Conservation (phyloP, 1,139 yeast species). For the Geotrichum phurueaensis region DNA sequence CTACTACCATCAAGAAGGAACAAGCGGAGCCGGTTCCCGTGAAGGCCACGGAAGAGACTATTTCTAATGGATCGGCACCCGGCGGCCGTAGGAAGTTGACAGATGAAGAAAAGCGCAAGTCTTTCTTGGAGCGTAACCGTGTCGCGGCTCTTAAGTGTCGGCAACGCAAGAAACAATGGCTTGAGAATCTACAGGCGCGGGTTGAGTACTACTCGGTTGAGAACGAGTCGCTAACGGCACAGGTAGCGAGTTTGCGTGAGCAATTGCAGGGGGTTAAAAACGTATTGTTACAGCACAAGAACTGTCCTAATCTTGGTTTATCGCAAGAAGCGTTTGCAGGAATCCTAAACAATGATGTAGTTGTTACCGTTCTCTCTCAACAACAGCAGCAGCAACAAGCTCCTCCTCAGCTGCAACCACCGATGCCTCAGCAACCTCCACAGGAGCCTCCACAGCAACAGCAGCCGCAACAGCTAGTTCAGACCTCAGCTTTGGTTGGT, state of each 20-base stretch:
- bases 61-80: not conserved
- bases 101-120: slow-evolving; percentile 70
- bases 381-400: not conserved
- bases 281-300: slow-evolving; percentile 36
- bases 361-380: not conserved
- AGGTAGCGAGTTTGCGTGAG: slow-evolving; percentile 52
- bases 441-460: no score
- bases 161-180: slow-evolving; percentile 85
- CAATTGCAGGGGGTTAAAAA: slow-evolving; percentile 51
- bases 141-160: slow-evolving; percentile 96
- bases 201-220: slow-evolving; percentile 63
- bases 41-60: not conserved
- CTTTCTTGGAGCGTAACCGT: slow-evolving; percentile 82
- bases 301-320: slow-evolving; percentile 24
- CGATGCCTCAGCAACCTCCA: not conserved
- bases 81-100: slow-evolving; percentile 32
- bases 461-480: not conserved
- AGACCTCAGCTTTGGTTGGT: not conserved
- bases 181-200: slow-evolving; percentile 77
- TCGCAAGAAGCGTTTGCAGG: slow-evolving; percentile 7
- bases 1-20: not conserved
- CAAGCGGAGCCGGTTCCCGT: not conserved
- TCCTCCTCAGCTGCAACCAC: not conserved
- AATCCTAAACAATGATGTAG: not conserved
- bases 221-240: slow-evolving; percentile 59